Evolutionary conservation across 441 rosid genomes (phyloP), one percentile per base, ranked within the genome.

Genomic region (Pelargonium hybrid): DNA sequence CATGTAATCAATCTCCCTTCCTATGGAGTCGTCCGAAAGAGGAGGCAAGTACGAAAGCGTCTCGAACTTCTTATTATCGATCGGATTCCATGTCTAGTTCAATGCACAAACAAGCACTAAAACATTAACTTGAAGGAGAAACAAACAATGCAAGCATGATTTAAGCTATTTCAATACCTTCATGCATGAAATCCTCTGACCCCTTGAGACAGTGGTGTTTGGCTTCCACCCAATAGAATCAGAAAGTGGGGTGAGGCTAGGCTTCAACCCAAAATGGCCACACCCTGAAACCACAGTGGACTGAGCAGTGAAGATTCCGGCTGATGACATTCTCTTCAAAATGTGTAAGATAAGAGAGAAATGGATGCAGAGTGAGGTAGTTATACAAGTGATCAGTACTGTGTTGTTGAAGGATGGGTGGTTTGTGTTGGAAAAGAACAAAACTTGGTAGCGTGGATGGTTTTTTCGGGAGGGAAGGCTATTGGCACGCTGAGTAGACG

Each of bases 31-130:
- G 41, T 86, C 83, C 0, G 95, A 76, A 3, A 87, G 83, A 1
- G 92, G 84, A 21, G 90, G 89, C 14, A 89, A 78, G 80, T 89
- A 89, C 14, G 95, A 89, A 7, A 89, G 78, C 1, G 86, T 80
- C 76, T 86, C 95, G 50, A 79, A 86, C 84, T 86, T 89, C 83
- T 80, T 86, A 84, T 89, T 86, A 52, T 86, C 43, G 66, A 89
- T 76, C 7, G 92, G 90, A 43, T 82, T 89, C 95, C 95, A 87
- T 65, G 89, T 84, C 92, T 89, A 57, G 70, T 15, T 63, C 17
- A 59, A 14, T 21, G 72, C 21, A 5, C 45, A 72, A 5, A 25
- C 18, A 52, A 26, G 0, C 17, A 18, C 15, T 11, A 39, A 17
- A n/a, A 37, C 14, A 43, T 71, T 4, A 61, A 9, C 57, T 11